Conservation (phyloP, 2,329 filamentous ascomycete genomes). For the Fusarium temperatum region DNA sequence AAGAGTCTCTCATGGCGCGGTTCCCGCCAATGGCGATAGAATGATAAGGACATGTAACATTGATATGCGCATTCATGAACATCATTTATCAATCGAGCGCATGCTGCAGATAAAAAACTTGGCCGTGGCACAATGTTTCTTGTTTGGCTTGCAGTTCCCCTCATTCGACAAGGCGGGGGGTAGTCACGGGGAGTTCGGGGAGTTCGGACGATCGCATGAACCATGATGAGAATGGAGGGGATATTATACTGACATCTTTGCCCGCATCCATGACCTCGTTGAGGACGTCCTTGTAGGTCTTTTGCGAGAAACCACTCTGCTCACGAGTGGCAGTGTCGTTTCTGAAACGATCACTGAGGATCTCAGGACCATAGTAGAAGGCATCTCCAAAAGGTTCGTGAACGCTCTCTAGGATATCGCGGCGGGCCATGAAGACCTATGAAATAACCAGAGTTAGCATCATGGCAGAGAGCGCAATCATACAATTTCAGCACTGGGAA, state of each 20-base stretch:
- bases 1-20: not conserved
- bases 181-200: slow-evolving; percentile 27
- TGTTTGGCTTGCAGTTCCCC: slow-evolving; percentile 13
- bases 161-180: slow-evolving; percentile 21
- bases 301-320: slow-evolving; percentile 72
- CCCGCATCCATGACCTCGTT: slow-evolving; percentile 77
- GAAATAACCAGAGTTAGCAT: slow-evolving; percentile 9
- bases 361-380: slow-evolving; percentile 94
- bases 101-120: not conserved
- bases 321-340: slow-evolving; percentile 66
- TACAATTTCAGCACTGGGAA: not conserved
- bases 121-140: slow-evolving; percentile 2
- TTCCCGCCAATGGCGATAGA: not conserved
- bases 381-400: slow-evolving; percentile 98
- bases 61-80: not conserved
- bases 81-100: not conserved
- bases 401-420: slow-evolving; percentile 80
- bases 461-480: not conserved
- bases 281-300: slow-evolving; percentile 81
- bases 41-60: slow-evolving; percentile 2
- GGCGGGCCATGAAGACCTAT: slow-evolving; percentile 95
- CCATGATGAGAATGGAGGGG: slow-evolving; percentile 12
- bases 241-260: slow-evolving; percentile 69
- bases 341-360: slow-evolving; percentile 81
- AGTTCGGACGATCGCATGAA: slow-evolving; percentile 26